phyloP scores from a whole-genome alignment of 116 monocot species.

The Iris pallida region DNA sequence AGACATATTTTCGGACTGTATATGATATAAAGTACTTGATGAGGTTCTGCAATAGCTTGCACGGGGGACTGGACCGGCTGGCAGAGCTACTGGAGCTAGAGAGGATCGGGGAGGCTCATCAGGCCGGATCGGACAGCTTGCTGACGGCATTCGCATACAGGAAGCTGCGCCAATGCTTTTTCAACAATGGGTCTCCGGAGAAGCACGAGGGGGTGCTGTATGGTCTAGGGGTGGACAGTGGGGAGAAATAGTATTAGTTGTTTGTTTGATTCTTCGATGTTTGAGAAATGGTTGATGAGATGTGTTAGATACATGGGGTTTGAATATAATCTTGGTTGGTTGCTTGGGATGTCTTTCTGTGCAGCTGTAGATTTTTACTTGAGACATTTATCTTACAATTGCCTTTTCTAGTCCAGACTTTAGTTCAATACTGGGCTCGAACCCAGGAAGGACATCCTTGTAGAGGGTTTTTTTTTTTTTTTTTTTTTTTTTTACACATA shows the following conservation, averaged over 20 bases:
- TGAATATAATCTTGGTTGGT: too few relatives aligned
- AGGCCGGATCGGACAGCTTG: constrained; percentile 4
- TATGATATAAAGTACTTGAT: constrained; percentile 11
- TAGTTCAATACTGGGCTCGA: too few relatives aligned
- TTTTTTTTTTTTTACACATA: too few relatives aligned
- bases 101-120: constrained; percentile 3
- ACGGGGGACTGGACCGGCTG: constrained; percentile 3
- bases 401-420: too few relatives aligned
- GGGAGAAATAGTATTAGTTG: neutral
- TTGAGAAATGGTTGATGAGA: too few relatives aligned
- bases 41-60: constrained; percentile 12
- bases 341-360: too few relatives aligned
- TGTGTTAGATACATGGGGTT: too few relatives aligned
- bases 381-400: too few relatives aligned
- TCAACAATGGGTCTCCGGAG: constrained; percentile 5
- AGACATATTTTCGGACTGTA: constrained; percentile 1
- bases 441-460: too few relatives aligned
- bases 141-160: neutral
- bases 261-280: too few relatives aligned
- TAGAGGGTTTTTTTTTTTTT: too few relatives aligned
- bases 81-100: constrained; percentile 10
- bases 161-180: constrained; percentile 8
- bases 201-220: constrained; percentile 6
- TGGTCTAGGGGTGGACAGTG: constrained; percentile 10
- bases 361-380: too few relatives aligned